Conservation (phyloP, 208 protist species). For the Angomonas deanei region DNA sequence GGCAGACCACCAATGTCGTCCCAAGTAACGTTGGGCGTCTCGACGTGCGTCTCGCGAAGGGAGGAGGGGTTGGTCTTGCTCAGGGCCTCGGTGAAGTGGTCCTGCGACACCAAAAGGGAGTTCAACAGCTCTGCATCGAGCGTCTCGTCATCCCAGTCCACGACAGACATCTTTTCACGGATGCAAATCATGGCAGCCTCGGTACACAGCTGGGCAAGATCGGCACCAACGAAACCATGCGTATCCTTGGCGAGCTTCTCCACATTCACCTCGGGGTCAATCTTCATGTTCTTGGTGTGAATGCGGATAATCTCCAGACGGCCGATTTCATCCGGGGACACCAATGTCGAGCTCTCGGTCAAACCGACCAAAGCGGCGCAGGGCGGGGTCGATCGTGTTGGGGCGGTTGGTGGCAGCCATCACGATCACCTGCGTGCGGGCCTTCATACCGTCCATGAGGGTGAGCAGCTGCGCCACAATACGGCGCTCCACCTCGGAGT, state of each 20-base stretch:
- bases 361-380: constrained; percentile 99
- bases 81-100: constrained; percentile 98
- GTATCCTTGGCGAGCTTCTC: constrained; percentile 96
- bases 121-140: constrained; percentile 98
- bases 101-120: constrained; percentile 97
- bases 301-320: constrained; percentile 99
- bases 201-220: constrained; percentile 98
- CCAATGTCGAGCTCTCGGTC: constrained; percentile 99
- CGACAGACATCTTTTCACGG: constrained; percentile 99
- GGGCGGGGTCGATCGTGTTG: constrained; percentile 98
- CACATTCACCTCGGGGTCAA: constrained; percentile 97
- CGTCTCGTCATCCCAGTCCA: constrained; percentile 99
- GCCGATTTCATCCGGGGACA: constrained; percentile 99
- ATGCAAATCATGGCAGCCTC: constrained; percentile 99
- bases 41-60: constrained; percentile 98
- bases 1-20: constrained; percentile 99
- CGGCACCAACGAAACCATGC: constrained; percentile 99
- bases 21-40: constrained; percentile 99
- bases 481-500: constrained; percentile 99
- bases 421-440: constrained; percentile 98
- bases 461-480: constrained; percentile 99
- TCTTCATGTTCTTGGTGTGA: constrained; percentile 99
- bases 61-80: constrained; percentile 97
- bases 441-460: constrained; percentile 99
- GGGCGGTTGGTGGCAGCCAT: constrained; percentile 99